Conservation (phyloP, 805 yeast genomes). For the Candida alai region DNA sequence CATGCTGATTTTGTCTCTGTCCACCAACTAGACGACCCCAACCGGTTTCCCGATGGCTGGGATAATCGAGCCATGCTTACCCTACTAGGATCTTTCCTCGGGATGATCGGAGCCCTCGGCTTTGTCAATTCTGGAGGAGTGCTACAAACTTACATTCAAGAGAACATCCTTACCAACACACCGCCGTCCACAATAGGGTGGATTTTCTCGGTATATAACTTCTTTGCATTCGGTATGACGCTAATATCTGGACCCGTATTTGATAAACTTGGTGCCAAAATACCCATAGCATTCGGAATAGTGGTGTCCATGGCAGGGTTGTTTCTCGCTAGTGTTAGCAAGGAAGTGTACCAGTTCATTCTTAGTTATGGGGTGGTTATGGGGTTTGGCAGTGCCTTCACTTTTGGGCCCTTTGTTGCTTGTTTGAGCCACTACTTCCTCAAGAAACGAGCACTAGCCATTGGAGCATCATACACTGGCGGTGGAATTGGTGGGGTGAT, state of each 20-base stretch:
- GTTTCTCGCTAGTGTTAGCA: slow-evolving; percentile 18
- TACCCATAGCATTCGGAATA: slow-evolving; percentile 19
- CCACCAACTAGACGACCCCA: slow-evolving; percentile 18
- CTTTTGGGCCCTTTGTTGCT: slow-evolving; percentile 22
- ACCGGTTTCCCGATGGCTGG: slow-evolving; percentile 26
- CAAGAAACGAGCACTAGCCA: slow-evolving; percentile 21
- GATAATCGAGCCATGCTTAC: slow-evolving; percentile 1
- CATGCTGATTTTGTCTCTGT: slow-evolving; percentile 1
- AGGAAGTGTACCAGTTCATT: slow-evolving; percentile 21
- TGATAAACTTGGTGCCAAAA: slow-evolving; percentile 21
- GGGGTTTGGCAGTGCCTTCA: slow-evolving; percentile 22
- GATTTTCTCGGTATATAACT: slow-evolving; percentile 26
- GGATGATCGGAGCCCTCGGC: slow-evolving; percentile 22
- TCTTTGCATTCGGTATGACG: slow-evolving; percentile 21
- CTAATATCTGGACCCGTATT: slow-evolving; percentile 25
- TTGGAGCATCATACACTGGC: slow-evolving; percentile 26
- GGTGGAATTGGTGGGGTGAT: slow-evolving; percentile 31
- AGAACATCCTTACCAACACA: slow-evolving; percentile 12
- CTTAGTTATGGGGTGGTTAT: slow-evolving; percentile 21
- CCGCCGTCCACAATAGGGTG: slow-evolving; percentile 21
- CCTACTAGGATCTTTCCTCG: slow-evolving; percentile 23
- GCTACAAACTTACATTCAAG: slow-evolving; percentile 17
- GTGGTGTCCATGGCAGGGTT: slow-evolving; percentile 17
- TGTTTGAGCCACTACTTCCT: slow-evolving; percentile 23
- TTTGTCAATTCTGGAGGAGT: slow-evolving; percentile 26